Conservation (phyloP, 1,284 basidiomycete species). For the Gomphus bonarii region DNA sequence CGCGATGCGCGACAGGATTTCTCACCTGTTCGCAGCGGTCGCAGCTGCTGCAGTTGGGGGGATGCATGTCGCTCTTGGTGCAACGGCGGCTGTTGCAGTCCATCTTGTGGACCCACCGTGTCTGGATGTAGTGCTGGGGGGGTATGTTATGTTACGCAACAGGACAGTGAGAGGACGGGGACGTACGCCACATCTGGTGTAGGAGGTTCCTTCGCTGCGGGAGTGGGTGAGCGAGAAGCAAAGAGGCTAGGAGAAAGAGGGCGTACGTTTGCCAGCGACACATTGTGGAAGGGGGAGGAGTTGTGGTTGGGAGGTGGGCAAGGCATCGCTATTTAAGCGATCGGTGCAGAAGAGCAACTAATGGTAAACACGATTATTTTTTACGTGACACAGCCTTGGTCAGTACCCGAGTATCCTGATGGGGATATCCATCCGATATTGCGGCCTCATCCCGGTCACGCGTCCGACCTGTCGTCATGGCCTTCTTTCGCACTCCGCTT, state of each 20-base stretch:
- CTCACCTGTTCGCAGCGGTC: conserved; percentile 36
- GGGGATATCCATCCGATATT: too few relatives aligned
- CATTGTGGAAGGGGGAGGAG: conserved; percentile 30
- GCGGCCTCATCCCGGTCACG: too few relatives aligned
- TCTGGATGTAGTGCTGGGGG: conserved; percentile 48
- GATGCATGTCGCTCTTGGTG: conserved; percentile 44
- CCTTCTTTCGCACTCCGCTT: conserved; percentile 24
- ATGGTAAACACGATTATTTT: not conserved
- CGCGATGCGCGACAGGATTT: conserved; percentile 13
- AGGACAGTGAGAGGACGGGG: conserved; percentile 13
- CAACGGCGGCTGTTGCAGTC: conserved; percentile 55
- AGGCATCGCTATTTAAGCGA: conserved; percentile 1
- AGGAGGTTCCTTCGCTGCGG: conserved; percentile 60
- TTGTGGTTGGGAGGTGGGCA: not conserved
- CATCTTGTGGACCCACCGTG: conserved; percentile 43
- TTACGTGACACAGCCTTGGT: not conserved
- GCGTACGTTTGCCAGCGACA: conserved; percentile 66
- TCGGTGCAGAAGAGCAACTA: not conserved
- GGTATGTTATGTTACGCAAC: conserved; percentile 9
- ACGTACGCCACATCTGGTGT: conserved; percentile 60
- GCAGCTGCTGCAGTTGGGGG: conserved; percentile 41
- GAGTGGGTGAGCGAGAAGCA: conserved; percentile 16
- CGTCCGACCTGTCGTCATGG: conserved; percentile 16
- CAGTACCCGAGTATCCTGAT: too few relatives aligned
- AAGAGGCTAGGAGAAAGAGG: conserved; percentile 9